These are phyloP conservation scores for Solanum commersonii DNA, from an alignment of 257 asterid genomes.

Conservation along the genomic window DNA sequence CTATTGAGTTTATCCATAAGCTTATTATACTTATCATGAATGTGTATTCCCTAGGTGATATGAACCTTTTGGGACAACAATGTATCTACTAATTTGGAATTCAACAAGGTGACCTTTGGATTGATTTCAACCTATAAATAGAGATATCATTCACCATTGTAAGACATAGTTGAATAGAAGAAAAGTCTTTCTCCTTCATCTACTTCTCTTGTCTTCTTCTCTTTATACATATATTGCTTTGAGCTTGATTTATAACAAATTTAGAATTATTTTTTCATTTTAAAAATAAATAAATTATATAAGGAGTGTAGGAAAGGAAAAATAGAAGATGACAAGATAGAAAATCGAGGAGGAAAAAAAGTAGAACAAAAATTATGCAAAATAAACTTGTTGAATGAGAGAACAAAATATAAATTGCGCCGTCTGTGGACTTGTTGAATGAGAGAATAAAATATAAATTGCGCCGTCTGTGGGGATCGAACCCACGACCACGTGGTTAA, in stretches of 20 bases:
- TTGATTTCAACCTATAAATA: neutral
- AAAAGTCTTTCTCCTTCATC: neutral
- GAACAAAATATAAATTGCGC: too few relatives aligned
- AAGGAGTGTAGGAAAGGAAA: too few relatives aligned
- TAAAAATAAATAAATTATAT: too few relatives aligned
- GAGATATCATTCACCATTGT: neutral
- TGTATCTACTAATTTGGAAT: too few relatives aligned
- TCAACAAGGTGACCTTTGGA: neutral
- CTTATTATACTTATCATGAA: neutral
- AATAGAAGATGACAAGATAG: neutral
- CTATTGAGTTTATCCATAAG: neutral
- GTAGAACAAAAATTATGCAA: too few relatives aligned
- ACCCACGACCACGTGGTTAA: conserved; percentile 99
- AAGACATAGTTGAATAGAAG: neutral
- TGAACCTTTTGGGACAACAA: neutral
- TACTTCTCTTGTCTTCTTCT: neutral
- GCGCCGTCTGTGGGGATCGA: conserved; percentile 39
- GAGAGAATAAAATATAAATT: too few relatives aligned
- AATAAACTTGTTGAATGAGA: neutral
- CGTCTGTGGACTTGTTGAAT: too few relatives aligned
- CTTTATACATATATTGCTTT: too few relatives aligned
- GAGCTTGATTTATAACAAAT: neutral
- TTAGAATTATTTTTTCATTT: too few relatives aligned
- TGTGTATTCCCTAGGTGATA: neutral
- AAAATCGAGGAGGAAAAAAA: neutral